Evolutionary conservation across 495 filamentous ascomycete genomes (phyloP).

Genomic region (Neurospora tetraspora): DNA sequence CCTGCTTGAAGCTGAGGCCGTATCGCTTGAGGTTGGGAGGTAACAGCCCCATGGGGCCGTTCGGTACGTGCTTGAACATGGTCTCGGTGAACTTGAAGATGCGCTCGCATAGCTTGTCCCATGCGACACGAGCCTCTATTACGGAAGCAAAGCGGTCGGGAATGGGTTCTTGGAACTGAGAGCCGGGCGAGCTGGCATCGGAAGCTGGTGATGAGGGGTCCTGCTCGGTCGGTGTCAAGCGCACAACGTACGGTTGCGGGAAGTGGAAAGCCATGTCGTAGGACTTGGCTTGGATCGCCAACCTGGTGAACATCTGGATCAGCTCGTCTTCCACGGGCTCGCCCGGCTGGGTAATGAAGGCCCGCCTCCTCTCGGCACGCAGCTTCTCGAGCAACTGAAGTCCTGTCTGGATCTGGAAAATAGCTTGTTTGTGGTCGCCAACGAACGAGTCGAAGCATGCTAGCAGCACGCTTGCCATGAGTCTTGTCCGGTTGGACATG

Average conservation of each 20-base stretch:
- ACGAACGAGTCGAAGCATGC: slow-evolving; percentile 44
- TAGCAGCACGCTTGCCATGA: slow-evolving; percentile 40
- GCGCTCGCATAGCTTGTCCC: slow-evolving; percentile 40
- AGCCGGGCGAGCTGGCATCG: slow-evolving; percentile 32
- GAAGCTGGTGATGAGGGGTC: slow-evolving; percentile 31
- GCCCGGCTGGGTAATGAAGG: slow-evolving; percentile 27
- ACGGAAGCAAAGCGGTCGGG: slow-evolving; percentile 38
- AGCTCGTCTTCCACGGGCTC: slow-evolving; percentile 47
- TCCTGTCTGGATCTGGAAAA: slow-evolving; percentile 35
- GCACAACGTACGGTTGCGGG: slow-evolving; percentile 44
- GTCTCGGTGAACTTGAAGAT: slow-evolving; percentile 45
- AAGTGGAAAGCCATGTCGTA: slow-evolving; percentile 54
- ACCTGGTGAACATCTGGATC: slow-evolving; percentile 46
- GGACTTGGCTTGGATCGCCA: slow-evolving; percentile 48
- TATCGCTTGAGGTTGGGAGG: slow-evolving; percentile 34
- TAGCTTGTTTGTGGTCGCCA: slow-evolving; percentile 39
- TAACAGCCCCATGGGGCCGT: slow-evolving; percentile 38
- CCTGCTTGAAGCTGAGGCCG: slow-evolving; percentile 30
- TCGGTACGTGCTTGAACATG: slow-evolving; percentile 35
- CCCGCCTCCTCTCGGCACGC: slow-evolving; percentile 28
- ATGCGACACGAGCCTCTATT: slow-evolving; percentile 37
- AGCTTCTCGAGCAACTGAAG: slow-evolving; percentile 34
- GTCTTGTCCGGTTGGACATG: slow-evolving; percentile 29
- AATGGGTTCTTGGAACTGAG: slow-evolving; percentile 27
- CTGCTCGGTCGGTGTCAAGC: slow-evolving; percentile 29